Evolutionary conservation across 2,329 filamentous ascomycete genomes (phyloP).

Genomic region (Penicillium sp.): DNA sequence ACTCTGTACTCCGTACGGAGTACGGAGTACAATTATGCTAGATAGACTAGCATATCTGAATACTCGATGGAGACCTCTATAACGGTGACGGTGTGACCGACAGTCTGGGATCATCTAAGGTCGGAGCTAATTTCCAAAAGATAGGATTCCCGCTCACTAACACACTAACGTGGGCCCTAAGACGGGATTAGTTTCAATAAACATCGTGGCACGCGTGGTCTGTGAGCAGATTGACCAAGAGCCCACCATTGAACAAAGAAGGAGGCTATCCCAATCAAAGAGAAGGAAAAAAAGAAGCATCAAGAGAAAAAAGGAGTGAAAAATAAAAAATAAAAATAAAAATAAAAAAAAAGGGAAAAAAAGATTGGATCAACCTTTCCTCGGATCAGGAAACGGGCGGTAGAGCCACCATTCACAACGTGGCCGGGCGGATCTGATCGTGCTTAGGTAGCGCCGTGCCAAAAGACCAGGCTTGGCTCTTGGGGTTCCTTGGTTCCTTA

Average conservation of each 20-base stretch:
- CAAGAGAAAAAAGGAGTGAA: slow-evolving; percentile 4
- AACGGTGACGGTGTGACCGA: background rate
- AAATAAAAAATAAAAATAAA: slow-evolving; percentile 9
- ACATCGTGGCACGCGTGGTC: slow-evolving; percentile 20
- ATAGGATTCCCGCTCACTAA: slow-evolving; percentile 9
- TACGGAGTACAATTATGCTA: too few relatives aligned
- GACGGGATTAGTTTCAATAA: slow-evolving; percentile 19
- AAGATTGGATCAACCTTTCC: slow-evolving; percentile 6
- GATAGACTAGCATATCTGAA: background rate
- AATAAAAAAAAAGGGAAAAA: slow-evolving; percentile 15
- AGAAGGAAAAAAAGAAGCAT: background rate
- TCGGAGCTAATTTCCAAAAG: slow-evolving; percentile 20
- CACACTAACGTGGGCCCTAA: slow-evolving; percentile 15
- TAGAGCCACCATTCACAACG: slow-evolving; percentile 38
- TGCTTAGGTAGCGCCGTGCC: slow-evolving; percentile 35
- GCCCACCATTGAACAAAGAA: background rate
- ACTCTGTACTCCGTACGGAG: background rate
- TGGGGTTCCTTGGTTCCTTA: background rate
- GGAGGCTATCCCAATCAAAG: background rate
- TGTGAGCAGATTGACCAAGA: slow-evolving; percentile 14
- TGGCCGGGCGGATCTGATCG: slow-evolving; percentile 38
- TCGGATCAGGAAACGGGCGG: slow-evolving; percentile 31
- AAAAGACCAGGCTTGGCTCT: slow-evolving; percentile 25
- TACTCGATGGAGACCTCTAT: background rate
- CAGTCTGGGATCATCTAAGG: background rate